phyloP scores from a whole-genome alignment of 2,329 filamentous ascomycete species.

The Tolypocladium sp. region DNA sequence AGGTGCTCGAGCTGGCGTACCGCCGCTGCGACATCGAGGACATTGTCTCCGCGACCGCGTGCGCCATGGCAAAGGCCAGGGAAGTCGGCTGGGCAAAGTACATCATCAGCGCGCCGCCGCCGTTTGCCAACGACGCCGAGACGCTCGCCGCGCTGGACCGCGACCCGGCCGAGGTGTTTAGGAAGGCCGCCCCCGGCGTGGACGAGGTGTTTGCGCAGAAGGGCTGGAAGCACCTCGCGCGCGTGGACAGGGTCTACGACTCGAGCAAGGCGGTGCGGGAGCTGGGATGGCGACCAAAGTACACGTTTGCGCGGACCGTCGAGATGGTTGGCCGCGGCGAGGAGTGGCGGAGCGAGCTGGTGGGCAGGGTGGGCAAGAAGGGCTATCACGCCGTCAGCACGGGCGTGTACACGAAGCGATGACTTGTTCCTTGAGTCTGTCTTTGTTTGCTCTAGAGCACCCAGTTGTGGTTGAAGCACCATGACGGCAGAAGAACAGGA shows the following conservation, averaged over 20 bases:
- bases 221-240: constrained; percentile 26
- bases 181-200: constrained; percentile 14
- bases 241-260: constrained; percentile 37
- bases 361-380: constrained; percentile 27
- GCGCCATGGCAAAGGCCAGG: constrained; percentile 24
- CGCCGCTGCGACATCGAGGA: constrained; percentile 34
- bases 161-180: constrained; percentile 21
- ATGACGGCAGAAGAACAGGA: too few relatives aligned
- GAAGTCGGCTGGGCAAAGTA: constrained; percentile 28
- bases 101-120: constrained; percentile 33
- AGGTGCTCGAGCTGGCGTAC: constrained; percentile 37
- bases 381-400: constrained; percentile 34
- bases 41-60: constrained; percentile 29
- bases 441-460: background rate
- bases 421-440: background rate
- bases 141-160: constrained; percentile 23
- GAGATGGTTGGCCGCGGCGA: constrained; percentile 22
- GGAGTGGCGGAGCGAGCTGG: constrained; percentile 29
- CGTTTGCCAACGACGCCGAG: constrained; percentile 21
- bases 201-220: constrained; percentile 18
- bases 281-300: constrained; percentile 31
- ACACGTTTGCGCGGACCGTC: constrained; percentile 28
- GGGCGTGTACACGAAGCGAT: constrained; percentile 31
- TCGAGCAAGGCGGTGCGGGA: constrained; percentile 29
- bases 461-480: background rate